Base-by-base conservation (phyloP, 305 asterid genomes). In the Andrographis paniculata region DNA sequence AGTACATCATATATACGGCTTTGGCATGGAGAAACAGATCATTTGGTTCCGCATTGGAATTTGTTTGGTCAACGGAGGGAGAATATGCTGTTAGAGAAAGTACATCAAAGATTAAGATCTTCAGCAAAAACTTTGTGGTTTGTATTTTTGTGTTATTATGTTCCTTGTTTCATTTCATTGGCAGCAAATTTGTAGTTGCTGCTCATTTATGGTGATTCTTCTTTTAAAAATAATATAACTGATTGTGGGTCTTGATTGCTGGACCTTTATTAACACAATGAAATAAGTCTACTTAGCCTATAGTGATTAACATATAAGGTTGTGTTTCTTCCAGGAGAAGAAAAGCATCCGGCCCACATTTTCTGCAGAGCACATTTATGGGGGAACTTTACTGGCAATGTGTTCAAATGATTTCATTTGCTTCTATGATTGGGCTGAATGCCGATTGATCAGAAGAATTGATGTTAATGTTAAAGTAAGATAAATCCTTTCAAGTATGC, bases 21-120 rank as follows among this genome's bases (percentile, higher is more conserved):
- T 59, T 89, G 76, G 98, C 98, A 36, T 89, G 98, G 98, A 86
- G 98, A 77, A 89, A 86, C 71, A 76, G 94, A 69, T 89, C 96
- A 23, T 89, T 89, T 71, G 98, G 96, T 55, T 69, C 92, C 1
- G 95, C 96, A n/a, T 69, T 89, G 79, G 96, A 89, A 48, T 62
- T 86, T 56, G 98, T 86, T 54, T 86, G 98, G 98, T 89, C 98
- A 30, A 64, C 86, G 24, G 98, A 89, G 53, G 96, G 98, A 52
- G 98, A 89, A 70, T 80, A 78, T 66, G 98, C 98, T 67, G 85
- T 86, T 59, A 74, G 95, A 67, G 98, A 86, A 79, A 89, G 94
- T 59, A 74, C 98, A 48, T 77, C 95, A 19, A 86, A 69, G 74
- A 75, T 89, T 65, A 89, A 80, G 79, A 74, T 82, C 48, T 86